Base-by-base conservation (phyloP, 2,329 filamentous ascomycete species). In the Seiridium unicorne region DNA sequence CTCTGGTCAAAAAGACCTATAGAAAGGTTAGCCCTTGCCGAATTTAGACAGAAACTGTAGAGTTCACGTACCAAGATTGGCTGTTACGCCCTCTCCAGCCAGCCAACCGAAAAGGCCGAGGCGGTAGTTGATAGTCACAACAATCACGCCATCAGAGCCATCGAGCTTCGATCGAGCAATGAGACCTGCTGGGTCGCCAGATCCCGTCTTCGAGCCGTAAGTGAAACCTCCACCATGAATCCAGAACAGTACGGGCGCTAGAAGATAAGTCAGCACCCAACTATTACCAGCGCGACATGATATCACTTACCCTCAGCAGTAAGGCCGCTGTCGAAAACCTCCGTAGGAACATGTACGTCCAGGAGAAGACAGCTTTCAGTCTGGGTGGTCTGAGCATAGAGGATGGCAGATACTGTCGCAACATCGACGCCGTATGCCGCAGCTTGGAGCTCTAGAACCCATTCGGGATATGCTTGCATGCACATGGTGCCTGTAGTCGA, bases 41-140 rank as follows among this genome's bases (percentile, higher is more conserved):
- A 26, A 26, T 26, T 26, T 26, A 13, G 11, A 13, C 26, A 31
- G 46, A 13, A 8, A 49, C 10, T 8, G 18, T 49, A 26, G 2
- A 13, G 31, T 49, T 8, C 11, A 11, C 46, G 31, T 49, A 0
- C 81, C 82, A 2, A 77, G 77, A 62, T 84, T 84, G 3, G 82
- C 61, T 34, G 72, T 64, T 0, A 66, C 60, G 10, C 38, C 59
- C 9, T 55, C 42, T n/a, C 63, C 67, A 3, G 60, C 61, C 11
- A 69, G 38, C 65, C 64, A 68, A 11, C 67, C 67, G 51, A 64
- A 68, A 60, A 69, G 44, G n/a, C 67, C 66, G 5, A 69, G 57
- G 1, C 66, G 66, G 54, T 69, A 69, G 26, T 69, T 69, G 36
- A 69, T 65, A 6, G 64, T 49, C n/a, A 69, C 63, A 10, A 68